Percentiles rank a stretch among this genome's conserved stretches.
Evolutionary conservation across 1,139 yeast genomes (phyloP).

Genomic region (Petasospora fabianii): DNA sequence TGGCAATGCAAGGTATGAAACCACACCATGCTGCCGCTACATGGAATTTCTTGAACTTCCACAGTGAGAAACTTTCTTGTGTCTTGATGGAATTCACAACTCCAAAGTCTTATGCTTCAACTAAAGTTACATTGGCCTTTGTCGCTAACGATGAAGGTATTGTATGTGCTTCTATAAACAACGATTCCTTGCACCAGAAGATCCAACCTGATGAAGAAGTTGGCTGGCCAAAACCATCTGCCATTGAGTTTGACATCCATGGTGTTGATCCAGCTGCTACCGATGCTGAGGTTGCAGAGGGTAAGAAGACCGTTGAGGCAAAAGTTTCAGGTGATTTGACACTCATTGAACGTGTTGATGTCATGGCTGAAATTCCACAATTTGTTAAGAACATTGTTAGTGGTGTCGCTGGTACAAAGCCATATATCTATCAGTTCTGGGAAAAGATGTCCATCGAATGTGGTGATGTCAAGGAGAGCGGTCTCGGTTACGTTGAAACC

Average conservation of each 20-base stretch:
- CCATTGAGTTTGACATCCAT: slow-evolving; percentile 54
- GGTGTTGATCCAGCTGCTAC: slow-evolving; percentile 44
- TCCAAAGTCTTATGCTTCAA: slow-evolving; percentile 81
- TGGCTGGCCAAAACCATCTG: slow-evolving; percentile 88
- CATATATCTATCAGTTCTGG: slow-evolving; percentile 88
- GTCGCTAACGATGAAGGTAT: slow-evolving; percentile 62
- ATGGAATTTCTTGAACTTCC: slow-evolving; percentile 94
- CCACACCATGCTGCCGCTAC: slow-evolving; percentile 98
- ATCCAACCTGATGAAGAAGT: slow-evolving; percentile 66
- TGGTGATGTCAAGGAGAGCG: slow-evolving; percentile 46
- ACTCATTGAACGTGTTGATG: slow-evolving; percentile 88
- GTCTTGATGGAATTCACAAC: slow-evolving; percentile 95
- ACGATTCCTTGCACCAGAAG: slow-evolving; percentile 60
- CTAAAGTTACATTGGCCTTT: slow-evolving; percentile 78
- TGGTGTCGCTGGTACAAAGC: slow-evolving; percentile 94
- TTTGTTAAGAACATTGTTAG: slow-evolving; percentile 91
- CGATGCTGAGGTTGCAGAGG: slow-evolving; percentile 36
- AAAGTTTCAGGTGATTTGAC: slow-evolving; percentile 53
- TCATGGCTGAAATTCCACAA: slow-evolving; percentile 94
- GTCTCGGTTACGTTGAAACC: slow-evolving; percentile 77
- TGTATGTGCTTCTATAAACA: slow-evolving; percentile 62
- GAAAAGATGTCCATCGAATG: slow-evolving; percentile 43
- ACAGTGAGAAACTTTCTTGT: slow-evolving; percentile 68
- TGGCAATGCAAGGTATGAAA: slow-evolving; percentile 99
- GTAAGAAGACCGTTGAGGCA: slow-evolving; percentile 36